Base-by-base conservation (phyloP, 2,329 filamentous ascomycete genomes). In the Drechslerella dactyloides region DNA sequence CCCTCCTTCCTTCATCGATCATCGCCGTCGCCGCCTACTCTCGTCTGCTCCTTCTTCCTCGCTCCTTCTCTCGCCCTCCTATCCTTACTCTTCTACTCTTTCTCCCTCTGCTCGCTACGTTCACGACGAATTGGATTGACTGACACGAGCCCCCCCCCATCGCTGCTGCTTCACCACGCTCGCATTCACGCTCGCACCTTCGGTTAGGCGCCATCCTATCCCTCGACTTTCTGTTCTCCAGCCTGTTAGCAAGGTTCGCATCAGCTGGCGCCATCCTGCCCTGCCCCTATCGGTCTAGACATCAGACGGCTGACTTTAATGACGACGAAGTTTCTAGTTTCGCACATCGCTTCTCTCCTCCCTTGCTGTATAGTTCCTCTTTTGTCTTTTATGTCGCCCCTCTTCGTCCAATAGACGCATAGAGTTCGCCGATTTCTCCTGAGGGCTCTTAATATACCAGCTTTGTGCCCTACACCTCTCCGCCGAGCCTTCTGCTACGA, bases 181-280 rank as follows among this genome's bases (percentile, higher is more conserved):
- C 44, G 61, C 42, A 58, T 54, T 62, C 58, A 40, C 65, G 27
- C 52, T 62, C 52, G 51, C 37, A n/a, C 55, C 60, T 58, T 68
- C 55, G 64, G 64, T 62, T 61, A 68, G 64, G 57, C 65, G 58
- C 65, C 56, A 48, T 27, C 37, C 33, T 48, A 62, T 54, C 58
- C 48, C 35, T 62, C 50, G 59, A 70, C 54, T 51, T 60, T 42
- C 59, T 53, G 42, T 17, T 15, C 13, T 13, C 53, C 50, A 48
- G 54, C 40, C 66, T 57, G 37, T 50, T 51, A 62, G 58, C 65
- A 46, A 70, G 59, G 66, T 70, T 70, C 66, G 19, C 56, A 46
- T 59, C 37, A 13, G 27, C 27, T 40, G 17, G 15, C 27, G 24
- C 13, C 30, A 13, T 40, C 30, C 30, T 40, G 10, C 42, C 55